These are phyloP conservation scores for Mycosphaerella sp. DNA, from an alignment of 2,329 filamentous ascomycete genomes.

Conservation along the genomic window DNA sequence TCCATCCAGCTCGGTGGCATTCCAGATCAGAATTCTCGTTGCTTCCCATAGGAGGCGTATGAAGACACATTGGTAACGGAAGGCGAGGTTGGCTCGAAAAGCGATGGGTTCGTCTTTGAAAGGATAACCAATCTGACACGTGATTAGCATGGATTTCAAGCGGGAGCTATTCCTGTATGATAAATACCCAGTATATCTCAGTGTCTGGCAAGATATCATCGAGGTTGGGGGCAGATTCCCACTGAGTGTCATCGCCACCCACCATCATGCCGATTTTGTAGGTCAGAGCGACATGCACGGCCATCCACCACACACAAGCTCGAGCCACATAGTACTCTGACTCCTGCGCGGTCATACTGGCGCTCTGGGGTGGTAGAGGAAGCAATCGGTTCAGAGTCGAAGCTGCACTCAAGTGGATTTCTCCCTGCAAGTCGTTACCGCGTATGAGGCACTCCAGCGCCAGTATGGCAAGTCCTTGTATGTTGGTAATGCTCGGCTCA, in stretches of 20 bases:
- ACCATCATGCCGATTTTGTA: constrained; percentile 7
- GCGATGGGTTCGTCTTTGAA: constrained; percentile 1
- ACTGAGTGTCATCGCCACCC: constrained; percentile 2
- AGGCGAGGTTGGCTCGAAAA: not conserved
- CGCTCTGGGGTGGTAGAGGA: not conserved
- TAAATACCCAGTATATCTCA: constrained; percentile 1
- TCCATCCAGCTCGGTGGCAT: constrained; percentile 1
- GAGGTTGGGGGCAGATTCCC: not conserved
- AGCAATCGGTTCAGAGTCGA: not conserved
- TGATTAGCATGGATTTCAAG: not conserved
- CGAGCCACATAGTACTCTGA: not conserved
- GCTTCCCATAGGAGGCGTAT: constrained; percentile 5
- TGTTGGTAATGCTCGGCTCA: constrained; percentile 1
- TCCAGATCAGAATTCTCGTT: constrained; percentile 6
- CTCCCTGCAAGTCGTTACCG: constrained; percentile 2
- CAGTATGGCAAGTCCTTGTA: constrained; percentile 6
- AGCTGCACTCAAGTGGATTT: not conserved
- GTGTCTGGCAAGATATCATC: constrained; percentile 1
- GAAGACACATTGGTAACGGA: constrained; percentile 2
- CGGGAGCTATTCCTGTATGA: not conserved
- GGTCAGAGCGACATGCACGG: constrained; percentile 6
- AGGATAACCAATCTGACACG: constrained; percentile 3
- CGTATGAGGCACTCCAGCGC: constrained; percentile 4
- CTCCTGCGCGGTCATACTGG: not conserved
- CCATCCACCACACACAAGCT: constrained; percentile 8